These are phyloP conservation scores for Kwoniella shandongensis DNA, from an alignment of 768 basidiomycete genomes.

Conservation along the genomic window DNA sequence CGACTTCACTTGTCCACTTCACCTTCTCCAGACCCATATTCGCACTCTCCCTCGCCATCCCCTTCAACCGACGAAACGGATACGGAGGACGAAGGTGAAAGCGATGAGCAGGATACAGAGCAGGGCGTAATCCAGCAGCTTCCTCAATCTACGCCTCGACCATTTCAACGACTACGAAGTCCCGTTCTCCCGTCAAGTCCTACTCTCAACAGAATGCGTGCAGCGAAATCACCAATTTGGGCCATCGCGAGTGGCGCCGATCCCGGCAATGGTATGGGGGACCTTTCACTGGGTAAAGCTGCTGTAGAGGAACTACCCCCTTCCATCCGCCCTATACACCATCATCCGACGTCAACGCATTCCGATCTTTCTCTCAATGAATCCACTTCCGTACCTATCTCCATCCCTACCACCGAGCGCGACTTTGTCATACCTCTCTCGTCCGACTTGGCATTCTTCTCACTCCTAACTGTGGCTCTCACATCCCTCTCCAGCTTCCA, in stretches of 20 bases:
- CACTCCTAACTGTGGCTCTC: conserved; percentile 62
- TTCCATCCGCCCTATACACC: no score
- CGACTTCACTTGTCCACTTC: conserved; percentile 48
- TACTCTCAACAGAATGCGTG: conserved; percentile 25
- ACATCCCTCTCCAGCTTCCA: conserved; percentile 60
- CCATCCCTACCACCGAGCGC: conserved; percentile 51
- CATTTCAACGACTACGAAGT: conserved; percentile 12
- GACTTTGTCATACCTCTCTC: conserved; percentile 75
- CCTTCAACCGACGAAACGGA: conserved; percentile 11
- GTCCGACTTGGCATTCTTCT: conserved; percentile 79
- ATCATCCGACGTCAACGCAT: no score
- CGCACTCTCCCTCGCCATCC: neutral
- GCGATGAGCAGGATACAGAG: conserved; percentile 26
- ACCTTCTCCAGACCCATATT: conserved; percentile 10
- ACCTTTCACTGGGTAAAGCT: conserved; percentile 31
- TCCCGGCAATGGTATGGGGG: conserved; percentile 26
- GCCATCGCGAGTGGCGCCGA: conserved; percentile 42
- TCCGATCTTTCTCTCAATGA: neutral
- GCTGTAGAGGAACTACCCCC: conserved; percentile 1
- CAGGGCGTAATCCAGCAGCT: neutral
- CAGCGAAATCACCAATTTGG: conserved; percentile 48
- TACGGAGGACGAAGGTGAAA: conserved; percentile 18
- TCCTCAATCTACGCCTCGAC: conserved; percentile 4
- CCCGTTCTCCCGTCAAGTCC: conserved; percentile 40
- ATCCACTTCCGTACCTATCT: conserved; percentile 30